Evolutionary conservation across 2,329 filamentous ascomycete genomes (phyloP).

Genomic region (Fusarium sp.): DNA sequence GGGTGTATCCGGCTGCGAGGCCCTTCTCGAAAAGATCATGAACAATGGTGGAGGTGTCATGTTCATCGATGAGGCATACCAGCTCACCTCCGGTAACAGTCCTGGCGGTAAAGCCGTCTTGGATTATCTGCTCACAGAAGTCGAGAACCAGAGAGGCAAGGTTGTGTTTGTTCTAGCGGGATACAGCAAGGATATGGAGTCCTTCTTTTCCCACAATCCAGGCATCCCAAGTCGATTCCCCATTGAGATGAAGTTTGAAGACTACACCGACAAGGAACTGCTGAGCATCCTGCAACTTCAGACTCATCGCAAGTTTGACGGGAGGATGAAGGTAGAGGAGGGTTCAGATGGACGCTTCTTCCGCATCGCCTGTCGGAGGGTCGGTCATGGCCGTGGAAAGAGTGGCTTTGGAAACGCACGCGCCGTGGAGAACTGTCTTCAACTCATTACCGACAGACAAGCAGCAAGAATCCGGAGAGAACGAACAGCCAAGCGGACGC

Average conservation of each 20-base stretch:
- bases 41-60: conserved; percentile 73
- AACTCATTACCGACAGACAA: conserved; percentile 69
- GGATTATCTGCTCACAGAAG: conserved; percentile 77
- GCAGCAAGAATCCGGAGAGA: conserved; percentile 65
- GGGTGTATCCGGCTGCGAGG: conserved; percentile 69
- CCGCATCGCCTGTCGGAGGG: conserved; percentile 70
- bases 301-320: conserved; percentile 65
- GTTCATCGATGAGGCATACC: conserved; percentile 86
- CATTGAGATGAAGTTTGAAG: conserved; percentile 72
- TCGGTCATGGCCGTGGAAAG: conserved; percentile 72
- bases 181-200: conserved; percentile 81
- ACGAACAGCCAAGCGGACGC: conserved; percentile 52
- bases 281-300: conserved; percentile 68
- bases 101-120: conserved; percentile 71
- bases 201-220: conserved; percentile 79
- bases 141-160: conserved; percentile 78
- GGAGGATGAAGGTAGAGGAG: conserved; percentile 69
- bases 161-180: conserved; percentile 80
- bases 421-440: conserved; percentile 72
- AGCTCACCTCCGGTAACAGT: conserved; percentile 71
- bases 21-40: conserved; percentile 61
- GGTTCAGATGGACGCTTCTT: conserved; percentile 71
- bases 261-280: conserved; percentile 76
- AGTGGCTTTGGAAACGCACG: conserved; percentile 82
- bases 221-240: conserved; percentile 79